Base-by-base conservation (phyloP, 2,329 filamentous ascomycete genomes). In the Trichoderma sp. region DNA sequence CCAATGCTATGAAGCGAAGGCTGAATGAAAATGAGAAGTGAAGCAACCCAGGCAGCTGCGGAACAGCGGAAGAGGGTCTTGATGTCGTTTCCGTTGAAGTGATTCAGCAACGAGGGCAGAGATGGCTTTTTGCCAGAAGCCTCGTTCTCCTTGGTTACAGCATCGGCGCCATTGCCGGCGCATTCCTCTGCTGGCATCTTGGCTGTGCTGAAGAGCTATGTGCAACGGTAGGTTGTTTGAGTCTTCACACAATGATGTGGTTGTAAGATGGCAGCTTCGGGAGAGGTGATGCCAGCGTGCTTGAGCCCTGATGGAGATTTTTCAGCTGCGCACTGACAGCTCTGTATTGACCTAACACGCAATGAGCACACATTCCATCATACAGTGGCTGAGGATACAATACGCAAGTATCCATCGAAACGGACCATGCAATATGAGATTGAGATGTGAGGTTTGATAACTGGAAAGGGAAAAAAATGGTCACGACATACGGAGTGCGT, bases 51-150 rank as follows among this genome's bases (percentile, higher is more conserved):
- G 21, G 74, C 75, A 1, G 81, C 81, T 1, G 77, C 70, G 66
- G 75, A 79, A 69, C 81, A 83, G 66, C 81, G 79, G 44, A 82
- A 75, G 4, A 82, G 70, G 30, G 77, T 74, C 66, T 83, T 83
- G 58, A 83, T 70, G 57, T 83, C 81, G 52, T 75, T 75, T 1
- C 66, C 67, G 66, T 82, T 83, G 76, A 83, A 79, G 67, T 83
- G 82, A 30, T 81, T 72, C 6, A 78, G 71, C 76, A 75, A 78
- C 30, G 69, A 52, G 3, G 75, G 75, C n/a, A 75, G 56, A 15
- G n/a, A 34, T 7, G 17, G 50, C 15, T 47, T 55, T 30, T 47
- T 41, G 6, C 12, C 12, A n/a, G 41, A 9, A 7, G 50, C 5
- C 34, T 55, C 28, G 3, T 60, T 43, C 39, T 24, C 24, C 12